A percentile compares a stretch with the other conserved stretches of the same genome.
Conservation (phyloP, 1,139 yeast species). For the Saccharomyces pastorianus region DNA sequence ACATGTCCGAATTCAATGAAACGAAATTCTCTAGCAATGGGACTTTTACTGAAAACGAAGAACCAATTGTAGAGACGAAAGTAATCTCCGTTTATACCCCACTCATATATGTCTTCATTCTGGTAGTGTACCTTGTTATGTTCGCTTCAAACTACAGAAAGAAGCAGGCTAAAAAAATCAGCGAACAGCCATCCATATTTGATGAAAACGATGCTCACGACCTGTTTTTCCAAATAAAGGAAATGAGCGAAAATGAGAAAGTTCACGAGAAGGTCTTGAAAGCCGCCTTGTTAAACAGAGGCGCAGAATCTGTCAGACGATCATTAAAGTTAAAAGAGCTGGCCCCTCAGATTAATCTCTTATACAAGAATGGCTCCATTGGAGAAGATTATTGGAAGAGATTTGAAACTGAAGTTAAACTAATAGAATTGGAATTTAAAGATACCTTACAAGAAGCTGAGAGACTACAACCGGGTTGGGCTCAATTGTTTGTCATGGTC, state of each 20-base stretch:
- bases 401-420: constrained; percentile 65
- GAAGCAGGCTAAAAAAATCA: constrained; percentile 46
- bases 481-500: constrained; percentile 62
- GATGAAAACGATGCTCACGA: constrained; percentile 59
- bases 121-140: constrained; percentile 61
- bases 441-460: constrained; percentile 77
- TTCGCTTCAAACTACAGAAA: constrained; percentile 68
- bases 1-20: background rate
- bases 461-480: constrained; percentile 69
- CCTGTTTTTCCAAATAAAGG: constrained; percentile 53
- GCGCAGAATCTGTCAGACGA: constrained; percentile 88
- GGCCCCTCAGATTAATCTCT: constrained; percentile 50
- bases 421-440: constrained; percentile 69
- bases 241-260: constrained; percentile 39
- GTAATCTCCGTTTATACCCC: constrained; percentile 81
- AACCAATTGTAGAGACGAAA: constrained; percentile 23
- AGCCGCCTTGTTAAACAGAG: constrained; percentile 78
- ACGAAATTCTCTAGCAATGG: constrained; percentile 3
- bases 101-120: constrained; percentile 62
- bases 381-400: constrained; percentile 86
- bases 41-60: constrained; percentile 16
- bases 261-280: constrained; percentile 77
- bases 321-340: constrained; percentile 67
- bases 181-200: constrained; percentile 61
- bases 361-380: constrained; percentile 81